Evolutionary conservation across 306 rosid species (phyloP).

Genomic region (Dryas octopetala): DNA sequence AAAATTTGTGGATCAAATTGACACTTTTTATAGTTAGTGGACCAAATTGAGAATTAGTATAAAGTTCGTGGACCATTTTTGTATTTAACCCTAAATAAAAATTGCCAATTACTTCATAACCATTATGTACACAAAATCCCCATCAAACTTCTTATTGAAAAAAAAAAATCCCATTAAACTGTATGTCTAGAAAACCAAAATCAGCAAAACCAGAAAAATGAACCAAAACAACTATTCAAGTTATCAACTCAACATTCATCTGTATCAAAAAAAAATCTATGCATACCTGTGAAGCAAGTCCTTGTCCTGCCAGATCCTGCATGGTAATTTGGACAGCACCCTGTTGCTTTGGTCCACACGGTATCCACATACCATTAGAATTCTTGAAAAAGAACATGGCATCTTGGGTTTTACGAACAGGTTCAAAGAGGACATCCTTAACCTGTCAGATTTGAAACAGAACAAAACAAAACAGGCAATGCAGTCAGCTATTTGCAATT

Average conservation of each 20-base stretch:
- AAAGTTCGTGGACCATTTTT: no score
- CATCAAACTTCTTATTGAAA: not conserved
- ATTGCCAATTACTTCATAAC: not conserved
- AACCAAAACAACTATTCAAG: not conserved
- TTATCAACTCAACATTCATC: not conserved
- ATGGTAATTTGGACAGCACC: constrained; percentile 71
- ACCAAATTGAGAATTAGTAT: no score
- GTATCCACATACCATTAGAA: constrained; percentile 71
- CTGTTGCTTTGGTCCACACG: constrained; percentile 91
- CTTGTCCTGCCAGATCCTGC: constrained; percentile 83
- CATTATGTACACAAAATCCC: not conserved
- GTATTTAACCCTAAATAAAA: no score
- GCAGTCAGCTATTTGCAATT: not conserved
- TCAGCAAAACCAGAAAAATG: not conserved
- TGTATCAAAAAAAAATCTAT: not conserved
- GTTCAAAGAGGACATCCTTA: constrained; percentile 97
- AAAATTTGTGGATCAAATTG: no score
- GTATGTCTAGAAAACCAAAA: not conserved
- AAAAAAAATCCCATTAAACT: not conserved
- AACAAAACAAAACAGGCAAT: not conserved
- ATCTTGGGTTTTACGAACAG: constrained; percentile 99
- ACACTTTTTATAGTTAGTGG: no score
- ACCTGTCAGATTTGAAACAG: constrained; percentile 48
- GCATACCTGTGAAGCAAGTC: constrained; percentile 82
- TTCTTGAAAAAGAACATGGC: constrained; percentile 84